A percentile compares a stretch with the other conserved stretches of the same genome.
These are phyloP conservation scores for Coemansia sp. DNA, from an alignment of 192 early-diverging fungal genomes.

Conservation along the genomic window DNA sequence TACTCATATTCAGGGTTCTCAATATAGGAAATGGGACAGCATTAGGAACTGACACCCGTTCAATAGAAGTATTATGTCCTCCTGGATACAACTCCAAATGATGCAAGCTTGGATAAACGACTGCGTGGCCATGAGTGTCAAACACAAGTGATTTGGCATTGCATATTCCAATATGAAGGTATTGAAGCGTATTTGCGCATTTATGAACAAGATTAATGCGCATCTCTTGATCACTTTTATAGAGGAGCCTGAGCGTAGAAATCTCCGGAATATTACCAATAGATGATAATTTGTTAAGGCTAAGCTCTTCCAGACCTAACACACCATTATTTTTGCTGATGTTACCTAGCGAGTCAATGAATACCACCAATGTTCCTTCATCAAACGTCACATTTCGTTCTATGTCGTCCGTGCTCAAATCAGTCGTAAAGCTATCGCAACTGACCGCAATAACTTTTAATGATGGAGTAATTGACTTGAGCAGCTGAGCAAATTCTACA, in stretches of 20 bases:
- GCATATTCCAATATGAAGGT: neutral
- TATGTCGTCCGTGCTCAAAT: neutral
- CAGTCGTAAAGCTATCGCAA: neutral
- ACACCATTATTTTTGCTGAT: neutral
- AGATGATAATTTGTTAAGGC: neutral
- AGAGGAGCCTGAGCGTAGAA: neutral
- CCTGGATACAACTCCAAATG: neutral
- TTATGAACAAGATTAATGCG: neutral
- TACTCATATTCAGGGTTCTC: neutral
- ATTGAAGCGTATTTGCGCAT: neutral
- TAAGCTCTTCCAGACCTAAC: neutral
- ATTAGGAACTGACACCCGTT: neutral
- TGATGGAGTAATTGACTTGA: neutral
- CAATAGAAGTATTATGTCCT: neutral
- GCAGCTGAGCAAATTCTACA: neutral
- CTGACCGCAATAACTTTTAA: neutral
- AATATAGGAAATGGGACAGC: constrained; percentile 6
- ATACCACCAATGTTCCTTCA: neutral
- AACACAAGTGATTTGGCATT: neutral
- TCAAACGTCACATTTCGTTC: neutral
- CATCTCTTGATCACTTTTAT: neutral
- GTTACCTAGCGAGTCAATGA: neutral
- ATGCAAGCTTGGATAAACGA: constrained; percentile 2
- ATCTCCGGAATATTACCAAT: neutral
- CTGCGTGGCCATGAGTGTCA: neutral